These are phyloP conservation scores for Globisporangium polare DNA, from an alignment of 352 stramenopile species.

Conservation along the genomic window DNA sequence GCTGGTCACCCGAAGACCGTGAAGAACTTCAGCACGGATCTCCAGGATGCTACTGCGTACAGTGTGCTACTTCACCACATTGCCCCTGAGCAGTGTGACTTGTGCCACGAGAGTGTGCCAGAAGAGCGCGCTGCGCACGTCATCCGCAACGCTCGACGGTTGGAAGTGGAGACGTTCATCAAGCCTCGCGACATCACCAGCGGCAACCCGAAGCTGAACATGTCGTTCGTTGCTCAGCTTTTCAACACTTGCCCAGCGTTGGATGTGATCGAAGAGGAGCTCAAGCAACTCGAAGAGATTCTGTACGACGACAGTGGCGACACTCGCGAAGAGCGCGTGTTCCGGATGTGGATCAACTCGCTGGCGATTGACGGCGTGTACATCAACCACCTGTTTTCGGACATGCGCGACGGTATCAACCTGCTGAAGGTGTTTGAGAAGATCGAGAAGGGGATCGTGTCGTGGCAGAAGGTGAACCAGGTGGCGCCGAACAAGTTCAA, in stretches of 20 bases:
- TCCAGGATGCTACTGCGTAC: slow-evolving; percentile 86
- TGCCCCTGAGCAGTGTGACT: slow-evolving; percentile 62
- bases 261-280: slow-evolving; percentile 74
- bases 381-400: slow-evolving; percentile 90
- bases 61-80: slow-evolving; percentile 88
- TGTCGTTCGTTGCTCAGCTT: slow-evolving; percentile 87
- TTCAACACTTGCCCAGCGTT: slow-evolving; percentile 91
- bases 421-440: slow-evolving; percentile 89
- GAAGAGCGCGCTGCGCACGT: slow-evolving; percentile 76
- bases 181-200: slow-evolving; percentile 90
- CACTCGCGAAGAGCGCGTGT: slow-evolving; percentile 86
- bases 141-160: slow-evolving; percentile 77
- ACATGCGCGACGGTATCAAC: slow-evolving; percentile 85
- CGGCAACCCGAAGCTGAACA: slow-evolving; percentile 91
- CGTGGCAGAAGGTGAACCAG: slow-evolving; percentile 89
- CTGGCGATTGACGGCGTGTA: slow-evolving; percentile 86
- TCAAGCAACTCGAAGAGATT: slow-evolving; percentile 86
- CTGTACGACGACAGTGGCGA: slow-evolving; percentile 85
- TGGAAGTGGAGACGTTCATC: slow-evolving; percentile 90
- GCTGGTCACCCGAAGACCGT: slow-evolving; percentile 68
- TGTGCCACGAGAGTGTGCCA: slow-evolving; percentile 43
- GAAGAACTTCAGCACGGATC: slow-evolving; percentile 74
- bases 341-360: slow-evolving; percentile 94
- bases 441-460: slow-evolving; percentile 85
- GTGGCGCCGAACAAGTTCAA: slow-evolving; percentile 89